These are phyloP conservation scores for Dactylellina sp. DNA, from an alignment of 2,329 filamentous ascomycete species.

Conservation along the genomic window DNA sequence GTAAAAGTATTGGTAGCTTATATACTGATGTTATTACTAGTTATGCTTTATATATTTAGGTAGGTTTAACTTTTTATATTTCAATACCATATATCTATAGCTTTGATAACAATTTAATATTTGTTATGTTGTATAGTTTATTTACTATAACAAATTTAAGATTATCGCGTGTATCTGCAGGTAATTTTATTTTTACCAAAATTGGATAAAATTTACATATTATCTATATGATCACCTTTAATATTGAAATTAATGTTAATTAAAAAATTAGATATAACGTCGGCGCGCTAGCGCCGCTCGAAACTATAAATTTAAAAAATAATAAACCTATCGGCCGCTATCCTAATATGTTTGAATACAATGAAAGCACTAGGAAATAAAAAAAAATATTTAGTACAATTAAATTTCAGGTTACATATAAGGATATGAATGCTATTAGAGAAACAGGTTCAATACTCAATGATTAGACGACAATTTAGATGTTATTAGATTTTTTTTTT, in stretches of 20 bases:
- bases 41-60: constrained; percentile 30
- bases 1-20: constrained; percentile 29
- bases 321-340: too few species aligned
- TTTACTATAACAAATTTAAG: background rate
- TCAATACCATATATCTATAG: constrained; percentile 15
- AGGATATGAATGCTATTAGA: too few species aligned
- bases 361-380: too few species aligned
- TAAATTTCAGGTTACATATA: constrained; percentile 29
- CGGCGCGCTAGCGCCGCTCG: too few species aligned
- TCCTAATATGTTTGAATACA: too few species aligned
- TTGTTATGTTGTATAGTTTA: constrained; percentile 15
- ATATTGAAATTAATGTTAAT: constrained; percentile 19
- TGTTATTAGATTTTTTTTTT: constrained; percentile 24
- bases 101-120: constrained; percentile 22
- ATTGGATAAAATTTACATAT: constrained; percentile 9
- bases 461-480: too few species aligned
- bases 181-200: background rate
- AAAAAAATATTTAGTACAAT: constrained; percentile 31
- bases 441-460: too few species aligned
- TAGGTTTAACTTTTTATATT: constrained; percentile 29
- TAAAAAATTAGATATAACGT: constrained; percentile 15
- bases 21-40: constrained; percentile 28
- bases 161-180: too few species aligned
- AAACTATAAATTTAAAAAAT: constrained; percentile 20
- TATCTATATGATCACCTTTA: background rate